Evolutionary conservation across 2,329 filamentous ascomycete genomes (phyloP).

Genomic region (Colletotrichum truncatum): DNA sequence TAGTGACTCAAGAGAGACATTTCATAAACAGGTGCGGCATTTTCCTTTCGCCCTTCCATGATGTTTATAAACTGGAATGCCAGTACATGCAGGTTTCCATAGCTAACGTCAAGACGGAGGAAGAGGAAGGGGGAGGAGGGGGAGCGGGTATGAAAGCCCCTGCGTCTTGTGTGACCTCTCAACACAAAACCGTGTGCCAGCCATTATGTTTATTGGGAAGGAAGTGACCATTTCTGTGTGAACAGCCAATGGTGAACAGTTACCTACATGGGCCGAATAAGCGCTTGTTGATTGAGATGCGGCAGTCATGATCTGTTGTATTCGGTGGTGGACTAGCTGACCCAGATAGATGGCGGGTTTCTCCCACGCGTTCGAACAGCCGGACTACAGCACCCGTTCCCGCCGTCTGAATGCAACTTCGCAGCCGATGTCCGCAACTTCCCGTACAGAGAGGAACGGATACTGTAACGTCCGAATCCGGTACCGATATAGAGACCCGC

Average conservation of each 20-base stretch:
- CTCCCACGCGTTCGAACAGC: too few species aligned
- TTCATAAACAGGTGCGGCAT: neutral
- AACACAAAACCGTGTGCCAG: neutral
- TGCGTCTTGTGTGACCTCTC: neutral
- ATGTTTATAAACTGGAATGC: neutral
- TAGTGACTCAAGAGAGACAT: neutral
- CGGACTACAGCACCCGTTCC: too few species aligned
- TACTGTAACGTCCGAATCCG: too few species aligned
- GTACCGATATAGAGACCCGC: too few species aligned
- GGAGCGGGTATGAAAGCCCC: neutral
- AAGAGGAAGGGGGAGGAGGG: neutral
- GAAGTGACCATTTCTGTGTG: neutral
- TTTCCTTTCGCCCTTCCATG: neutral
- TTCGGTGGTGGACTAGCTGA: too few species aligned
- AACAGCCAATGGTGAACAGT: neutral
- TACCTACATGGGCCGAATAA: too few species aligned
- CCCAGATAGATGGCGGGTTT: too few species aligned
- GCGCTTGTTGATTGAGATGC: too few species aligned
- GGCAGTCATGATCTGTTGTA: too few species aligned
- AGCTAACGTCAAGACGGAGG: neutral
- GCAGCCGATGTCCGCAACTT: too few species aligned
- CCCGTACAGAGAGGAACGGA: too few species aligned
- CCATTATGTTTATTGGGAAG: neutral
- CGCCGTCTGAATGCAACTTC: too few species aligned
- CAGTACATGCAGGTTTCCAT: neutral